These are phyloP conservation scores for Cercophora samala DNA, from an alignment of 495 filamentous ascomycete genomes.

Conservation along the genomic window DNA sequence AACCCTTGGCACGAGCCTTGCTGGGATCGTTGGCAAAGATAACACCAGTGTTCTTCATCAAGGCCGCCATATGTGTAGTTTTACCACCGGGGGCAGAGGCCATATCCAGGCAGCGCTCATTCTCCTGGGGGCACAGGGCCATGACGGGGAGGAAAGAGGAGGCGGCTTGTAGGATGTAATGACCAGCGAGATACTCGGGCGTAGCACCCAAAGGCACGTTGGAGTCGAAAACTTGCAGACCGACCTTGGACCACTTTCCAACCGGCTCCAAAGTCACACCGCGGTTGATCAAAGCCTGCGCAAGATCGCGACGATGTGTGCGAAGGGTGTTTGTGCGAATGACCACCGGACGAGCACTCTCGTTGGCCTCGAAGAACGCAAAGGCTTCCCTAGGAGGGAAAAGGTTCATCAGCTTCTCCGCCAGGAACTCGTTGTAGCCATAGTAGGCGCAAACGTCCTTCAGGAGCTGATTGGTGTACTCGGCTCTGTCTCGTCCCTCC, in stretches of 20 bases:
- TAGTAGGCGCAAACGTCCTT: conserved; percentile 95
- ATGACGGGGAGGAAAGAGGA: conserved; percentile 97
- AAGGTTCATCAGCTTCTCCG: conserved; percentile 56
- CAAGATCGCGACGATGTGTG: conserved; percentile 86
- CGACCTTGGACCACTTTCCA: conserved; percentile 98
- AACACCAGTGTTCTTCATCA: conserved; percentile 97
- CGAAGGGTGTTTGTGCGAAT: conserved; percentile 91
- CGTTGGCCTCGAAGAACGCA: conserved; percentile 98
- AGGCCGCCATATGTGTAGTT: conserved; percentile 89
- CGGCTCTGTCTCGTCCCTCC: conserved; percentile 71
- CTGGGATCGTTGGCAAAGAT: conserved; percentile 97
- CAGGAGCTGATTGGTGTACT: conserved; percentile 80
- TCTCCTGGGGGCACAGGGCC: conserved; percentile 89
- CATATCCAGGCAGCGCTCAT: conserved; percentile 86
- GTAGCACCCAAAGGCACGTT: conserved; percentile 95
- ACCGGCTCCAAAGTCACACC: conserved; percentile 95
- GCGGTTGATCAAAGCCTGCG: conserved; percentile 93
- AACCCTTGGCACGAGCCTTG: conserved; percentile 87
- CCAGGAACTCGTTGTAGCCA: conserved; percentile 64
- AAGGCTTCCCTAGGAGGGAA: conserved; percentile 94
- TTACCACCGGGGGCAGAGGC: conserved; percentile 97
- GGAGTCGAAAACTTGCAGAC: conserved; percentile 91
- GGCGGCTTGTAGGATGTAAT: conserved; percentile 96
- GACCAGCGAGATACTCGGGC: conserved; percentile 92
- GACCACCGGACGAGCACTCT: conserved; percentile 72